Conservation (phyloP, 1,284 basidiomycete genomes). For the Fomitiporia mediterranea region DNA sequence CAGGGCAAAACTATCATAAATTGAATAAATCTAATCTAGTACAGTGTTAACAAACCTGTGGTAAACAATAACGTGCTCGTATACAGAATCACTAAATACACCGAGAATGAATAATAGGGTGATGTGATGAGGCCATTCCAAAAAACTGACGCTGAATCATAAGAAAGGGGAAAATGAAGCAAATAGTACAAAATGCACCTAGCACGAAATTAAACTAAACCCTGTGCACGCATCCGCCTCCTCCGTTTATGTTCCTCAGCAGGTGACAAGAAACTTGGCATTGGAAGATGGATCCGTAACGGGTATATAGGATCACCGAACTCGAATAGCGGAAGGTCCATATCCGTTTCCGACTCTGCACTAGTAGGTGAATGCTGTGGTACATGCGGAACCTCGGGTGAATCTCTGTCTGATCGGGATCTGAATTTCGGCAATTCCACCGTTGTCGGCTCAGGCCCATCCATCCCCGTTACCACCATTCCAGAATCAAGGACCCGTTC, state of each 20-base stretch:
- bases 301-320: not conserved
- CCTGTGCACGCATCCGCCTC: not conserved
- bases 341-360: not conserved
- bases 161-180: no score
- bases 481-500: no score
- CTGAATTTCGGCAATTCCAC: not conserved
- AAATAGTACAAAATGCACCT: no score
- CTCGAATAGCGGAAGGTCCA: constrained; percentile 1
- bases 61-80: no score
- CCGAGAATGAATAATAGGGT: no score
- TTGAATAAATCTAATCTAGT: no score
- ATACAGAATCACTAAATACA: no score
- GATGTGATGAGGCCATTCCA: no score
- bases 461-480: not conserved
- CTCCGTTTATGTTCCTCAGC: not conserved
- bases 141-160: no score
- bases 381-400: not conserved
- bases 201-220: no score
- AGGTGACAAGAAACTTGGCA: not conserved
- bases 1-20: no score
- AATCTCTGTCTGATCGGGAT: not conserved
- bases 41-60: no score
- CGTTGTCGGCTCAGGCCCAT: not conserved
- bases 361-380: not conserved
- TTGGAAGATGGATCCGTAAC: not conserved